A percentile compares a stretch with the other conserved stretches of the same genome.
Conservation (phyloP, 208 protist species). For the Trypanosoma mega region DNA sequence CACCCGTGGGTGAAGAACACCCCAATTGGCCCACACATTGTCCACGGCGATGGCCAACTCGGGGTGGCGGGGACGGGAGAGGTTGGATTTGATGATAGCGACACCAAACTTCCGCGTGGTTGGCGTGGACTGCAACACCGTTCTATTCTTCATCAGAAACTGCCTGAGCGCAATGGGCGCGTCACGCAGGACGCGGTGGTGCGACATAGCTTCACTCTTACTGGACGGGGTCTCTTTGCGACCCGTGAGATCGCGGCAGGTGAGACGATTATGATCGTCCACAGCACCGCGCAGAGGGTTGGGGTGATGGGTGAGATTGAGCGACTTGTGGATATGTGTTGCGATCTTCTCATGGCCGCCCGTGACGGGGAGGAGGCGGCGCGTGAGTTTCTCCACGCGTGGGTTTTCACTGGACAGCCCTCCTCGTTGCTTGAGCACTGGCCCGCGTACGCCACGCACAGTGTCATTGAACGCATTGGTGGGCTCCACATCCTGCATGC, state of each 20-base stretch:
- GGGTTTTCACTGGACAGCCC: conserved; percentile 81
- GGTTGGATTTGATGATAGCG: conserved; percentile 74
- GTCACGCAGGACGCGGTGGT: conserved; percentile 68
- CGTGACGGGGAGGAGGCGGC: conserved; percentile 15
- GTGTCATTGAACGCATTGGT: conserved; percentile 69
- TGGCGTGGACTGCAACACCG: conserved; percentile 76
- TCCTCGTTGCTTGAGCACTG: conserved; percentile 84
- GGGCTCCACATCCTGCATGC: conserved; percentile 50
- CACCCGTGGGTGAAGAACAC: conserved; percentile 85
- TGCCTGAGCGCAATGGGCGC: conserved; percentile 75
- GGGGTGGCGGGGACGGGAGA: conserved; percentile 68
- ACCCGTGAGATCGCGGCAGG: conserved; percentile 64
- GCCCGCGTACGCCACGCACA: conserved; percentile 52
- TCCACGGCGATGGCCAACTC: conserved; percentile 84
- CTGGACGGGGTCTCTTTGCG: conserved; percentile 83
- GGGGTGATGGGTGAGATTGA: conserved; percentile 76
- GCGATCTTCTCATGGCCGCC: conserved; percentile 27
- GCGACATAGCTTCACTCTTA: conserved; percentile 74
- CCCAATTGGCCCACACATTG: conserved; percentile 67
- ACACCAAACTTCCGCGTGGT: conserved; percentile 24
- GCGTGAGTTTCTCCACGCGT: conserved; percentile 62
- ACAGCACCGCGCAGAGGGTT: conserved; percentile 70
- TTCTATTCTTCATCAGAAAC: conserved; percentile 44
- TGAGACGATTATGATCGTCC: conserved; percentile 84
- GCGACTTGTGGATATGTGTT: conserved; percentile 80